Percentiles rank a stretch among this genome's conserved stretches.
Conservation (phyloP, 2,329 filamentous ascomycete genomes). For the Monilinia polystroma region DNA sequence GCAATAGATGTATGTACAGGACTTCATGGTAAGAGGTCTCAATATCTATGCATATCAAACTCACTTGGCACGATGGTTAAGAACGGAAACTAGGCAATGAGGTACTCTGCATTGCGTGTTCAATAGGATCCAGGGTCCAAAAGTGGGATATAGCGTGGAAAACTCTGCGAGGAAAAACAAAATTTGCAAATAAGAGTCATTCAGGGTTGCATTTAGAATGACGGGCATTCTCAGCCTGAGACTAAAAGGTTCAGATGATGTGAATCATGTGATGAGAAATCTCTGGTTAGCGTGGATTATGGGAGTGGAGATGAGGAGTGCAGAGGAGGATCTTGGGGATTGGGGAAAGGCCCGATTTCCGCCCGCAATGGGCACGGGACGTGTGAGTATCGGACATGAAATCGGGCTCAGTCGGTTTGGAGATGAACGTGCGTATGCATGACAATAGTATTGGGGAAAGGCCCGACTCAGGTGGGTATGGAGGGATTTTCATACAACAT, state of each 20-base stretch:
- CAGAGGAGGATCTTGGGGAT: neutral
- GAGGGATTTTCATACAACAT: neutral
- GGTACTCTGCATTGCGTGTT: neutral
- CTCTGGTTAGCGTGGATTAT: no score
- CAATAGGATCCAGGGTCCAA: neutral
- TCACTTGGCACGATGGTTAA: neutral
- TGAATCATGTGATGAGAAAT: neutral
- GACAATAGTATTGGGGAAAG: conserved; percentile 4
- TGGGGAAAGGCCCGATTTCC: conserved; percentile 2
- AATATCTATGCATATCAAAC: neutral
- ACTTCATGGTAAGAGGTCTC: neutral
- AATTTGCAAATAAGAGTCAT: neutral
- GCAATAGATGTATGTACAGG: neutral
- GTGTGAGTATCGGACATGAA: neutral
- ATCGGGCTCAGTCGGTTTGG: neutral
- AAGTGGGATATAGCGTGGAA: conserved; percentile 12
- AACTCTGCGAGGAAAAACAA: neutral
- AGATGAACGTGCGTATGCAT: neutral
- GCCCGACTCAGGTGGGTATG: conserved; percentile 5
- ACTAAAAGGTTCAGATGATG: neutral
- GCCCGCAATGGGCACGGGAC: neutral
- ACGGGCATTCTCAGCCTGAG: neutral
- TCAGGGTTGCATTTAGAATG: neutral
- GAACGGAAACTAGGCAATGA: neutral
- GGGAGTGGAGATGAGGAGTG: neutral